These are phyloP conservation scores for Geotrichum restrictum DNA, from an alignment of 1,139 yeast genomes.

Conservation along the genomic window DNA sequence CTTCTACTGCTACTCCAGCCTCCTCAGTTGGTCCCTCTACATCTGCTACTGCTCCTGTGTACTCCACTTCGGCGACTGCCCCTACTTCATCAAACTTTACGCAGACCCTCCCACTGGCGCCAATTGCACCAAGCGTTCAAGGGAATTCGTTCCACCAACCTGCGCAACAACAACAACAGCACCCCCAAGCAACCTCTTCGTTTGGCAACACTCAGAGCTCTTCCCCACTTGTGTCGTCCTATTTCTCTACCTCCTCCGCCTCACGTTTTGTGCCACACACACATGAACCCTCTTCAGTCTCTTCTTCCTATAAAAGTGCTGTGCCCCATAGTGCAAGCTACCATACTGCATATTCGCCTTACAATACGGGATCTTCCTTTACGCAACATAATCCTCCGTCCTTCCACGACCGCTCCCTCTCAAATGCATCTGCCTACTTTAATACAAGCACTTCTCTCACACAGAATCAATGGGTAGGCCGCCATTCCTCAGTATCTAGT, in stretches of 20 bases:
- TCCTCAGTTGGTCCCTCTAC: neutral
- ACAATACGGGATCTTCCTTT: constrained; percentile 6
- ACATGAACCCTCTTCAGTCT: constrained; percentile 34
- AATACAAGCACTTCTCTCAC: constrained; percentile 3
- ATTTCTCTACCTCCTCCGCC: constrained; percentile 18
- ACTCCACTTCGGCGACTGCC: neutral
- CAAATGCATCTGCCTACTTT: constrained; percentile 9
- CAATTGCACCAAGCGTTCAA: neutral
- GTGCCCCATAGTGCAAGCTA: constrained; percentile 19
- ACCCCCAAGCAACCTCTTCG: neutral
- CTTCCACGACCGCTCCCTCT: constrained; percentile 8
- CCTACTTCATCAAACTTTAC: neutral
- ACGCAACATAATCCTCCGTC: constrained; percentile 6
- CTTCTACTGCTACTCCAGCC: neutral
- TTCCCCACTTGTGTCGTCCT: constrained; percentile 16
- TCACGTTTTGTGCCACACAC: constrained; percentile 32
- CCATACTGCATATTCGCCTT: constrained; percentile 19
- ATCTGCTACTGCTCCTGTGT: too few relatives aligned
- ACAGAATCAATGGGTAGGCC: constrained; percentile 8
- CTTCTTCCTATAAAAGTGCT: constrained; percentile 32
- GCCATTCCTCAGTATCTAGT: constrained; percentile 8
- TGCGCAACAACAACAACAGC: neutral
- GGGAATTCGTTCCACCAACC: neutral
- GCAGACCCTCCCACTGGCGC: neutral
- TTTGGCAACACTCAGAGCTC: constrained; percentile 6